phyloP scores from a whole-genome alignment of 768 basidiomycete species.

The Leccinum olivaceopallidum region DNA sequence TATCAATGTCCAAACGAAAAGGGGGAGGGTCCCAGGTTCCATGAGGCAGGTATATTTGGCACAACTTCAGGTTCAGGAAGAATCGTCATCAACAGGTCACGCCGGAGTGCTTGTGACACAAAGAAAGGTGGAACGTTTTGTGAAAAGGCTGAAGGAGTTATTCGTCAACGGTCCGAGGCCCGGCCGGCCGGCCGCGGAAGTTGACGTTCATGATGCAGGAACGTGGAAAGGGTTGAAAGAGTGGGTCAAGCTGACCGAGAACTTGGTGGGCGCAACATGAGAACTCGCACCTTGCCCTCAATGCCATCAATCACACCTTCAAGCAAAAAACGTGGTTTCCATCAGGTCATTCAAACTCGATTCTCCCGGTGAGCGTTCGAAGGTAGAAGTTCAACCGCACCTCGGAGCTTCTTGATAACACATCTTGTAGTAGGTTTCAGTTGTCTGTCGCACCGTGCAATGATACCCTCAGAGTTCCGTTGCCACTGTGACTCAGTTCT shows the following conservation, averaged over 20 bases:
- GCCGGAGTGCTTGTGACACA: not conserved
- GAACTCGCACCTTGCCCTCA: not conserved
- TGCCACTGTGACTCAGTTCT: not conserved
- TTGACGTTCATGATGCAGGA: not conserved
- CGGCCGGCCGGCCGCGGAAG: not conserved
- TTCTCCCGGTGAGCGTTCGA: not conserved
- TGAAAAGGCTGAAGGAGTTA: not conserved
- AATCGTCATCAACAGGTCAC: not conserved
- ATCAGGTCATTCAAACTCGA: not conserved
- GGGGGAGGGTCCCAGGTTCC: not conserved
- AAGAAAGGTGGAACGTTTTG: not conserved
- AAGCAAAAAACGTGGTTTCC: not conserved
- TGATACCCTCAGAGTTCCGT: not conserved
- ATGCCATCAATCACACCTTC: not conserved
- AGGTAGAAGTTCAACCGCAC: not conserved
- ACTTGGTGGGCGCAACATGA: not conserved
- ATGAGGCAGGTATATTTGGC: not conserved
- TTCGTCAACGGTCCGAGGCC: not conserved
- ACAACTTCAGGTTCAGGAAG: not conserved
- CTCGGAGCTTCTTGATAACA: not conserved
- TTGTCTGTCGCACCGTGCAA: not conserved
- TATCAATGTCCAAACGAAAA: not conserved
- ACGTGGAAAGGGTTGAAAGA: not conserved
- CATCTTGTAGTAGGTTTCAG: not conserved
- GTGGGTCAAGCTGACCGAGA: not conserved